Base-by-base conservation (phyloP, 768 basidiomycete species). In the Lentinula aciculospora region DNA sequence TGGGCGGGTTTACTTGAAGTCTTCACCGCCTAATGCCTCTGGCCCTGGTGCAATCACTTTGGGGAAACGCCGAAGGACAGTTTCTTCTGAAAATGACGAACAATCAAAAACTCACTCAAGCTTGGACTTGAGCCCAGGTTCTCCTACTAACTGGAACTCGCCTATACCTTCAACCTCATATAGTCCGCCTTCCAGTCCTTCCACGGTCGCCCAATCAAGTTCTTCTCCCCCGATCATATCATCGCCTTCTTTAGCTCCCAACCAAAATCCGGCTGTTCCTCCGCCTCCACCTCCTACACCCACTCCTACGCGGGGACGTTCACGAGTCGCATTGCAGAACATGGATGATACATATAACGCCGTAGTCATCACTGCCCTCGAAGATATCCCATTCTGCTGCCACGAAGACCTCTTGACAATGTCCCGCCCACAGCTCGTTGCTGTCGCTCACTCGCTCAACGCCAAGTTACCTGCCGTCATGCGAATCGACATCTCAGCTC, bases 381-480 rank as follows among this genome's bases (percentile, higher is more conserved):
- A 77, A 40, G 68, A 67, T 23, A 72, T 79, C 9, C 86, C 86
- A 0, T 90, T 89, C 70, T 86, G 84, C 69, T 88, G 85, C 68
- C 86, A 90, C 65, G 85, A 86, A 59, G 86, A 90, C 62, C 76
- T 89, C 40, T 64, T 88, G 55, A 76, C 79, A 1, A 88, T 90
- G 88, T 63, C 78, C 3, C 81, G 80, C 40, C 45, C 67, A 1
- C 73, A 81, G 58, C 80, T 90, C 44, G 65, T 83, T 46, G 66
- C 57, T 0, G 85, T 85, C 15, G 86, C 84, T 4, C 61, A 63
- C 15, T 61, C 72, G 8, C 75, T 90, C 46, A 90, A 90, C 66
- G 71, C 64, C 13, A 78, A 77, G 36, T 73, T 89, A 1, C 87
- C 88, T 2, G 64, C 56, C 42, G 75, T 71, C 0, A 66, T 84